Evolutionary conservation across 805 yeast species (phyloP).

Genomic region (Peterozyma toletana): DNA sequence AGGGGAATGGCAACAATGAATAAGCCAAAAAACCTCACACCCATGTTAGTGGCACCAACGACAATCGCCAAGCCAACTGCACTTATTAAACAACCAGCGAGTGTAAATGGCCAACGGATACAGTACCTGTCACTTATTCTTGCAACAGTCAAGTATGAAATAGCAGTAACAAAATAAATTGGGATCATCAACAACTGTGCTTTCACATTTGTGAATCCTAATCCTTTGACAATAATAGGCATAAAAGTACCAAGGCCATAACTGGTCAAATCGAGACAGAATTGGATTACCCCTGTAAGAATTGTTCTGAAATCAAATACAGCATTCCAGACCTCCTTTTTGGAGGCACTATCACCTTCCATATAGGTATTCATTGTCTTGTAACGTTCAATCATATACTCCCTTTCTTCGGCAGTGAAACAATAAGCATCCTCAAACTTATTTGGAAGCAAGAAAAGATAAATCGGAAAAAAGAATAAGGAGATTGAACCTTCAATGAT

Average conservation of each 20-base stretch:
- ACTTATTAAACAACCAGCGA: conserved; percentile 22
- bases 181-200: conserved; percentile 36
- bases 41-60: conserved; percentile 19
- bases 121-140: conserved; percentile 18
- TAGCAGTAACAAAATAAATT: conserved; percentile 26
- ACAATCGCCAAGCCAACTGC: conserved; percentile 23
- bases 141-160: conserved; percentile 18
- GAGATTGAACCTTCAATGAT: conserved; percentile 43
- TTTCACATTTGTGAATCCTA: conserved; percentile 21
- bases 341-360: conserved; percentile 23
- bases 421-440: conserved; percentile 31
- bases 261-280: conserved; percentile 6
- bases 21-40: conserved; percentile 28
- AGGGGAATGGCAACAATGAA: conserved; percentile 27
- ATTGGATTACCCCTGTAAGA: conserved; percentile 2
- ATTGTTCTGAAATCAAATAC: conserved; percentile 3
- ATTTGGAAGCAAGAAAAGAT: conserved; percentile 30
- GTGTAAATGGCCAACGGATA: conserved; percentile 11
- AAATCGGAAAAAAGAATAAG: conserved; percentile 26
- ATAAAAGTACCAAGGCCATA: conserved; percentile 18
- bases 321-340: conserved; percentile 14
- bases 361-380: conserved; percentile 25
- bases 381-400: conserved; percentile 26
- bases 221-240: conserved; percentile 29
- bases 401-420: conserved; percentile 28